These are phyloP conservation scores for Leucocoprinus leucothites DNA, from an alignment of 768 basidiomycete genomes.

Conservation along the genomic window DNA sequence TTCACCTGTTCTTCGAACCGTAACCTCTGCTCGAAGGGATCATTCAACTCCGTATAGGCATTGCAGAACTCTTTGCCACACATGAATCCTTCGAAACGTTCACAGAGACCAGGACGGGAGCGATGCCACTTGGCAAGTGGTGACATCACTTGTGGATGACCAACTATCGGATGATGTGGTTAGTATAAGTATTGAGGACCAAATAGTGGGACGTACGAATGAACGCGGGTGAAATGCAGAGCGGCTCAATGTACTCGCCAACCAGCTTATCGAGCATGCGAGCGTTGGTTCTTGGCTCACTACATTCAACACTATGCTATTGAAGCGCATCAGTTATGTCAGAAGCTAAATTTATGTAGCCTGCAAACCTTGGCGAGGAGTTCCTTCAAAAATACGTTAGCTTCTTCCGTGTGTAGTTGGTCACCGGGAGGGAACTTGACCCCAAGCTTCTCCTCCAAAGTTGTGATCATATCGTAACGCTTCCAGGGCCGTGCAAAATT, in stretches of 20 bases:
- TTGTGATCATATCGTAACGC: conserved; percentile 97
- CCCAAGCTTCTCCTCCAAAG: conserved; percentile 89
- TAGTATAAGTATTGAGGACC: not conserved
- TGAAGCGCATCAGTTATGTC: not conserved
- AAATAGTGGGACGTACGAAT: conserved; percentile 53
- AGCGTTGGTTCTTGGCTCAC: conserved; percentile 92
- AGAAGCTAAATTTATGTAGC: not conserved
- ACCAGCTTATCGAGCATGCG: conserved; percentile 98
- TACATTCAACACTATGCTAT: conserved; percentile 94
- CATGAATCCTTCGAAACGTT: conserved; percentile 98
- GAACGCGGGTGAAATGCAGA: conserved; percentile 95
- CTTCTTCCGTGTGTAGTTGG: conserved; percentile 79
- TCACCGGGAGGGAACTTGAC: conserved; percentile 94
- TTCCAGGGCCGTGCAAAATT: conserved; percentile 97
- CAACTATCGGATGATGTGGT: conserved; percentile 48
- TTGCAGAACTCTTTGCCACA: conserved; percentile 99
- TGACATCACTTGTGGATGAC: conserved; percentile 99
- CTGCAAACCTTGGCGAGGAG: conserved; percentile 74
- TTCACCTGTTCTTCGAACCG: conserved; percentile 89
- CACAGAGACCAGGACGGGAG: conserved; percentile 93
- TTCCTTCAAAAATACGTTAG: conserved; percentile 85
- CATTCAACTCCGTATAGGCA: conserved; percentile 99
- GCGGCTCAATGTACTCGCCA: conserved; percentile 95
- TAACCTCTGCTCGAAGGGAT: conserved; percentile 93
- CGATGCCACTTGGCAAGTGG: conserved; percentile 99